These are phyloP conservation scores for Lathyrus aphaca DNA, from an alignment of 306 rosid genomes.

Conservation along the genomic window DNA sequence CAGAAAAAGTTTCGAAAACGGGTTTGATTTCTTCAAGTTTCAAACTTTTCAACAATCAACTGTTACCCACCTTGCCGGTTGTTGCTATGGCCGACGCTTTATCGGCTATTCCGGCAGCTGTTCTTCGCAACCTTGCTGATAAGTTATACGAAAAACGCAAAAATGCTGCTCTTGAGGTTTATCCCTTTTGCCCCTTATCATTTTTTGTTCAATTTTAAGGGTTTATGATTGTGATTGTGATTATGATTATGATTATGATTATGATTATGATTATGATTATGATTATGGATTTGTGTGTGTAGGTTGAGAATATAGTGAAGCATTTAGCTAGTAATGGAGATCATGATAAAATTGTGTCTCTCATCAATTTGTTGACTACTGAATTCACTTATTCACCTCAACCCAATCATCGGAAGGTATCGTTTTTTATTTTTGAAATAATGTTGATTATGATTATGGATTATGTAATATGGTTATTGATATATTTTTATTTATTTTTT, in stretches of 20 bases:
- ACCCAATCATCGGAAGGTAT: conserved; percentile 94
- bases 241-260: conserved; percentile 51
- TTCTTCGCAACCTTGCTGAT: conserved; percentile 92
- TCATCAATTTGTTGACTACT: conserved; percentile 70
- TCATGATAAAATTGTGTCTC: conserved; percentile 80
- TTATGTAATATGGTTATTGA: conserved; percentile 10
- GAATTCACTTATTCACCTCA: conserved; percentile 82
- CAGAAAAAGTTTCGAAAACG: conserved; percentile 51
- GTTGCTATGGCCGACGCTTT: conserved; percentile 77
- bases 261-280: conserved; percentile 32
- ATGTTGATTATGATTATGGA: conserved; percentile 16
- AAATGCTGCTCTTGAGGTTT: conserved; percentile 97
- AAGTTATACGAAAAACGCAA: conserved; percentile 98
- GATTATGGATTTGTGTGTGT: conserved; percentile 32
- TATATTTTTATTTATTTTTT: not conserved
- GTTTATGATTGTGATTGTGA: conserved; percentile 46
- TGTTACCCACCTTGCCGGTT: conserved; percentile 33
- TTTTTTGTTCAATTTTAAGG: conserved; percentile 21
- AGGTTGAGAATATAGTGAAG: conserved; percentile 97
- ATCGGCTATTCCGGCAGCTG: conserved; percentile 66
- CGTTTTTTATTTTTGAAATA: not conserved
- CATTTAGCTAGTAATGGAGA: conserved; percentile 77
- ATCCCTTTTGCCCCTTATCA: conserved; percentile 7
- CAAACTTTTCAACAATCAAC: conserved; percentile 7
- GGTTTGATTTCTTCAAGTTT: conserved; percentile 35